phyloP scores from a whole-genome alignment of 192 early-diverging fungal species.

The Umbelopsis isabellina region DNA sequence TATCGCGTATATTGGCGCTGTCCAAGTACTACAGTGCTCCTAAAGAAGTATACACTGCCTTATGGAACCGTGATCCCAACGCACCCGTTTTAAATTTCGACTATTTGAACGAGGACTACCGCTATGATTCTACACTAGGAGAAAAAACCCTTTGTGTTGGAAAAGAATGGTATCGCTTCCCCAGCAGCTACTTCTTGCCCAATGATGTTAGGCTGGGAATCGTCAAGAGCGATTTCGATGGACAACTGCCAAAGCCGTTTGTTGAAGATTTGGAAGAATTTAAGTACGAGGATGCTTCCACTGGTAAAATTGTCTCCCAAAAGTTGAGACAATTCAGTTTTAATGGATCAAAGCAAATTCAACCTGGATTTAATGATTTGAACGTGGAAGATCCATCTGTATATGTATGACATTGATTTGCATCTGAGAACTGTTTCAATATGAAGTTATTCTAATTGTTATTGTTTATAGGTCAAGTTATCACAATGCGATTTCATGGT shows the following conservation, averaged over 20 bases:
- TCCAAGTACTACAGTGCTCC: constrained; percentile 79
- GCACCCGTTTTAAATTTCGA: constrained; percentile 21
- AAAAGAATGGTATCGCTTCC: constrained; percentile 95
- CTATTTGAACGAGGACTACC: constrained; percentile 34
- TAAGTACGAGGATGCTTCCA: not conserved
- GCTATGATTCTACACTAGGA: constrained; percentile 12
- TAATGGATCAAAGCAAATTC: constrained; percentile 35
- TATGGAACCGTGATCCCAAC: constrained; percentile 34
- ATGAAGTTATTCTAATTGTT: not conserved
- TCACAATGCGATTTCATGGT: constrained; percentile 68
- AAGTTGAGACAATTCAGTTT: constrained; percentile 25
- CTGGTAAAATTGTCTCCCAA: constrained; percentile 1
- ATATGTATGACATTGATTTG: constrained; percentile 53
- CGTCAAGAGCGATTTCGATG: constrained; percentile 70
- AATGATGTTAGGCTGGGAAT: constrained; percentile 69
- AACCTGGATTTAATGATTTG: constrained; percentile 68
- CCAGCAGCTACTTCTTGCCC: constrained; percentile 90
- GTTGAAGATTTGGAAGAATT: constrained; percentile 38
- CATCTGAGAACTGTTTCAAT: too few relatives aligned
- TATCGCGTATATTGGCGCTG: constrained; percentile 74
- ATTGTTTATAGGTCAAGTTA: constrained; percentile 45
- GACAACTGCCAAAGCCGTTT: constrained; percentile 86
- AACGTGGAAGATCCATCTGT: constrained; percentile 63
- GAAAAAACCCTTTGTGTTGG: constrained; percentile 76
- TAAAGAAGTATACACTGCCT: constrained; percentile 54